Evolutionary conservation across 352 stramenopile genomes (phyloP).

Genomic region (Phytophthora podocarpi): DNA sequence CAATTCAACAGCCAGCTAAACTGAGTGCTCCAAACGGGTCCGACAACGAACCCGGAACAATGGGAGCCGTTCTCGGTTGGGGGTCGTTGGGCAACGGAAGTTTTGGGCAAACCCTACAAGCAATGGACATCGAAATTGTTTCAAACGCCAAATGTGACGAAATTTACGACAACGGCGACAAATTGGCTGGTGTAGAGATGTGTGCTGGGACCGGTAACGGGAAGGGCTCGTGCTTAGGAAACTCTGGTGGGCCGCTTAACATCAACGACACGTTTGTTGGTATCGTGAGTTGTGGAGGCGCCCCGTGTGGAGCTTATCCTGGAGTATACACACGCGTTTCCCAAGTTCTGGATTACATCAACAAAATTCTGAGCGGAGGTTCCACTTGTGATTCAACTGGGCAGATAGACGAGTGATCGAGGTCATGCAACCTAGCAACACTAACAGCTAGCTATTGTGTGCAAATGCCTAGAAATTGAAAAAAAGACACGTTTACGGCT

Average conservation of each 20-base stretch:
- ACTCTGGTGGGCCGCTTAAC: constrained; percentile 63
- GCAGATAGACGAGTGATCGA: no score
- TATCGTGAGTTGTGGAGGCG: constrained; percentile 65
- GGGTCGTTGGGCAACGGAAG: constrained; percentile 48
- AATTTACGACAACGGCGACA: constrained; percentile 32
- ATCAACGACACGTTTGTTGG: constrained; percentile 49
- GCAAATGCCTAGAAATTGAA: no score
- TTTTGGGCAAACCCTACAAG: constrained; percentile 41
- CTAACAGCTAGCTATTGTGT: no score
- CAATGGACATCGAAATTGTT: constrained; percentile 52
- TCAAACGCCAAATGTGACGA: constrained; percentile 52
- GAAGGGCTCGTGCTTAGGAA: constrained; percentile 66
- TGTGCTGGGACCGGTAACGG: constrained; percentile 54
- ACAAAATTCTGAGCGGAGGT: constrained; percentile 43
- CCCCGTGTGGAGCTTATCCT: constrained; percentile 48
- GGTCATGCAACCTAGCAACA: no score
- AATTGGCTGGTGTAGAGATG: constrained; percentile 65
- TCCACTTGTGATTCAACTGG: no score
- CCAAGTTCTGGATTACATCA: constrained; percentile 58
- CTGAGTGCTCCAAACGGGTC: constrained; percentile 39
- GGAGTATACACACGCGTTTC: constrained; percentile 60
- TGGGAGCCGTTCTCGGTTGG: constrained; percentile 55
- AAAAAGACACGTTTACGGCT: no score
- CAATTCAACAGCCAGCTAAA: constrained; percentile 25
- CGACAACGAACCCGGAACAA: constrained; percentile 44